phyloP scores from a whole-genome alignment of 306 rosid genomes.

The Begonia peltatifolia region DNA sequence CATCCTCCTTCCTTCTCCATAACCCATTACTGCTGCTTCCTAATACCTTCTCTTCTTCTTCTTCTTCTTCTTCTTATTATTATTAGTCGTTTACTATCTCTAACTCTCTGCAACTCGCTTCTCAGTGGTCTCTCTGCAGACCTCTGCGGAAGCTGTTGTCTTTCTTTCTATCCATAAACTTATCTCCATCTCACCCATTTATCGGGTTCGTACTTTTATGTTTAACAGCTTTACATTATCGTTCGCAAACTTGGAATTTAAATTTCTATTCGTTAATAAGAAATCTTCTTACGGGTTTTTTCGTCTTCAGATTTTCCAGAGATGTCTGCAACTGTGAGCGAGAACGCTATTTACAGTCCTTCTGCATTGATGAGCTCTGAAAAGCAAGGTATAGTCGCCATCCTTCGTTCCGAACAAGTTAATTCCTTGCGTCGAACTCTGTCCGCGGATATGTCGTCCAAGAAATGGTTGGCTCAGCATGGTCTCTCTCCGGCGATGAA shows the following conservation, averaged over 20 bases:
- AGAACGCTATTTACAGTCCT: conserved; percentile 10
- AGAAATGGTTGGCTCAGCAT: conserved; percentile 52
- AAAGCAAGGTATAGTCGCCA: conserved; percentile 57
- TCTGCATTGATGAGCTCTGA: conserved; percentile 14
- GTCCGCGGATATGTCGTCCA: conserved; percentile 93
- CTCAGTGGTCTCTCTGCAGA: neutral
- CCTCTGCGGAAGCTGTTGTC: too few species aligned
- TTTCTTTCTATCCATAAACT: conserved; percentile 3
- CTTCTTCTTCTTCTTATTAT: conserved; percentile 12
- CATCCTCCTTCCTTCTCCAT: conserved; percentile 19
- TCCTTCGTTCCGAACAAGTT: conserved; percentile 36
- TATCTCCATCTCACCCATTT: neutral
- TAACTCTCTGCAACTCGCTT: conserved; percentile 14
- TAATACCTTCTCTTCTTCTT: conserved; percentile 14
- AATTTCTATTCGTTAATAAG: neutral
- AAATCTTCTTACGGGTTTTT: neutral
- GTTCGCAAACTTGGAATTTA: neutral
- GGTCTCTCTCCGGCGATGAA: conserved; percentile 29
- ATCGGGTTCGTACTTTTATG: neutral
- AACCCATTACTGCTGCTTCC: conserved; percentile 23
- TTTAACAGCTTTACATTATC: neutral
- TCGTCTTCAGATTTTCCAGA: neutral
- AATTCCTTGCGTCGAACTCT: conserved; percentile 52
- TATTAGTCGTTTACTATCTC: neutral
- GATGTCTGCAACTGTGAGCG: conserved; percentile 24